These are phyloP conservation scores for Fraxinus cuspidata DNA, from an alignment of 257 asterid genomes.

Conservation along the genomic window DNA sequence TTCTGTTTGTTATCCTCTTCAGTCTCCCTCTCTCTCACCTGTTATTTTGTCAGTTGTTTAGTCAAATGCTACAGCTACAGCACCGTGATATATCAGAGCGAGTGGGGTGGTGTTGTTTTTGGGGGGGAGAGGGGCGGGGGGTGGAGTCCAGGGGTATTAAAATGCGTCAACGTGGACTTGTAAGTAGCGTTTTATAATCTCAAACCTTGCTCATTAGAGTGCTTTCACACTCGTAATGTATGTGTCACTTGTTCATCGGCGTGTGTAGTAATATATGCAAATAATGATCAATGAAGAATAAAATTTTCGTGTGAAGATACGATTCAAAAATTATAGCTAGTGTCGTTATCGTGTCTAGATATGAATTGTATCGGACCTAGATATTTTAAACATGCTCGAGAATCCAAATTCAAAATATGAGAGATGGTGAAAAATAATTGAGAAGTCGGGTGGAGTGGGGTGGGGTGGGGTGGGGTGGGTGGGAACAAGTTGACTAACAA, in stretches of 20 bases:
- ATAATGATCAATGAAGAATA: no score
- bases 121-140: no score
- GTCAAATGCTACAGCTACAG: slow-evolving; percentile 38
- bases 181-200: background rate
- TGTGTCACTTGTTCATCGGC: background rate
- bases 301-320: no score
- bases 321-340: no score
- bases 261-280: no score
- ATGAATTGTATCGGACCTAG: background rate
- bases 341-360: background rate
- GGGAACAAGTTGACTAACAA: slow-evolving; percentile 37
- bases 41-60: slow-evolving; percentile 36
- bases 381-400: no score
- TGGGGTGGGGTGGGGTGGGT: slow-evolving; percentile 15
- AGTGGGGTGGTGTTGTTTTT: background rate
- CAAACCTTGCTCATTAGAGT: background rate
- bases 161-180: background rate
- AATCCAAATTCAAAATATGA: background rate
- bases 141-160: background rate
- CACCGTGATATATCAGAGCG: slow-evolving; percentile 7
- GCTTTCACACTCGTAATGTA: background rate
- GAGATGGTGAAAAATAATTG: background rate
- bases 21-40: slow-evolving; percentile 29
- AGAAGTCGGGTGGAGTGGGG: background rate
- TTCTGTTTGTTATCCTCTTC: slow-evolving; percentile 10